A percentile compares a stretch with the other conserved stretches of the same genome.
Conservation (phyloP, 495 filamentous ascomycete genomes). For the Sphaerosporella brunnea region DNA sequence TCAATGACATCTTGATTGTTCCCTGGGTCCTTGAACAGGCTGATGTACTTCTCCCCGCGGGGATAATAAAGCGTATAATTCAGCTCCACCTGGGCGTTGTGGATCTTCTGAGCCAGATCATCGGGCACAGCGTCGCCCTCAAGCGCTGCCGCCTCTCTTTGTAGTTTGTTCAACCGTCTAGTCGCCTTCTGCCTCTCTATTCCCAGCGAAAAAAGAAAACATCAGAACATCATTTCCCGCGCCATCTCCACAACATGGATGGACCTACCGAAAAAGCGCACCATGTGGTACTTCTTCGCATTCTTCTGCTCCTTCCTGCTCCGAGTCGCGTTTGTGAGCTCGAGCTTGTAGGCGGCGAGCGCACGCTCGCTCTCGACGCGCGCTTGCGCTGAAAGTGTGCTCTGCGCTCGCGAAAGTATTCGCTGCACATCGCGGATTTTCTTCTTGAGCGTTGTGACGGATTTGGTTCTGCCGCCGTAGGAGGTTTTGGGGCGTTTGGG, state of each 20-base stretch:
- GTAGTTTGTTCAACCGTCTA: slow-evolving; percentile 46
- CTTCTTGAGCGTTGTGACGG: slow-evolving; percentile 31
- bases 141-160: slow-evolving; percentile 30
- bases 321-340: slow-evolving; percentile 39
- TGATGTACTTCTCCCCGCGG: slow-evolving; percentile 57
- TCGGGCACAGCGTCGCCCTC: slow-evolving; percentile 30
- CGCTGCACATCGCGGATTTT: slow-evolving; percentile 43
- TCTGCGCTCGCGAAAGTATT: slow-evolving; percentile 43
- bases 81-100: slow-evolving; percentile 57
- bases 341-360: slow-evolving; percentile 52
- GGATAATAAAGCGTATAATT: slow-evolving; percentile 79
- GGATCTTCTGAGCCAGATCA: slow-evolving; percentile 39
- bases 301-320: slow-evolving; percentile 49
- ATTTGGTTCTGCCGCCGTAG: slow-evolving; percentile 25
- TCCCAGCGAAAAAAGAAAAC: no score
- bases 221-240: no score
- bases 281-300: slow-evolving; percentile 83
- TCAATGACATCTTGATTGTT: slow-evolving; percentile 14
- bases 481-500: slow-evolving; percentile 22
- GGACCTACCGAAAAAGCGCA: slow-evolving; percentile 76
- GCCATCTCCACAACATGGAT: no score
- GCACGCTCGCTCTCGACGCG: slow-evolving; percentile 66
- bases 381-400: slow-evolving; percentile 51
- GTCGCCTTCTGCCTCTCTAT: slow-evolving; percentile 72
- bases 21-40: slow-evolving; percentile 41